phyloP scores from a whole-genome alignment of 257 asterid species.

The Penstemon barbatus region DNA sequence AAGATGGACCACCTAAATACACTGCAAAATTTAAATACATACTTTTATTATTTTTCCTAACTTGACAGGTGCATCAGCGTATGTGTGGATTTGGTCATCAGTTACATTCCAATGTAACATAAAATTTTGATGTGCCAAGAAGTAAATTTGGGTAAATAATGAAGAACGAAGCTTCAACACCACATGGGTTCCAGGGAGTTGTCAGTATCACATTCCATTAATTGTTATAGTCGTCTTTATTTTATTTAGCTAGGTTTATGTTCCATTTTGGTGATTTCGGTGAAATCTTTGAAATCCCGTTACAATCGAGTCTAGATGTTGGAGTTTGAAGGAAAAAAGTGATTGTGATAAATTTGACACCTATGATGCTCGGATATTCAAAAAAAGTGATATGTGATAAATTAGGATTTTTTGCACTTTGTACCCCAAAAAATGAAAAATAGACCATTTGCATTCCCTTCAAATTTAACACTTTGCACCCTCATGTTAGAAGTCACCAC shows the following conservation, averaged over 20 bases:
- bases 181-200: conserved; percentile 33
- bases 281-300: too few relatives aligned
- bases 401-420: too few relatives aligned
- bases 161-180: conserved; percentile 21
- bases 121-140: neutral
- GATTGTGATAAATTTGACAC: too few relatives aligned
- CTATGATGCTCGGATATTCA: too few relatives aligned
- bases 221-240: conserved; percentile 1
- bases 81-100: conserved; percentile 7
- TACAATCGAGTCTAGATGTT: too few relatives aligned
- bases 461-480: too few relatives aligned
- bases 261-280: too few relatives aligned
- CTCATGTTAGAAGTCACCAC: too few relatives aligned
- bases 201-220: conserved; percentile 33
- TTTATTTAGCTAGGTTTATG: neutral
- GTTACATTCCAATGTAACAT: conserved; percentile 4
- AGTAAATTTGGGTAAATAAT: conserved; percentile 11
- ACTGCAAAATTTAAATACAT: conserved; percentile 25
- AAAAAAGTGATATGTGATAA: too few relatives aligned
- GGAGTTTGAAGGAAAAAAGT: too few relatives aligned
- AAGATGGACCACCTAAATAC: conserved; percentile 27
- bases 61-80: neutral
- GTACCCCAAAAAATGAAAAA: too few relatives aligned
- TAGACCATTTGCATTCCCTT: too few relatives aligned
- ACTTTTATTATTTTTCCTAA: conserved; percentile 29